These are phyloP conservation scores for Ogataea pignaliae DNA, from an alignment of 805 yeast genomes.

Conservation along the genomic window DNA sequence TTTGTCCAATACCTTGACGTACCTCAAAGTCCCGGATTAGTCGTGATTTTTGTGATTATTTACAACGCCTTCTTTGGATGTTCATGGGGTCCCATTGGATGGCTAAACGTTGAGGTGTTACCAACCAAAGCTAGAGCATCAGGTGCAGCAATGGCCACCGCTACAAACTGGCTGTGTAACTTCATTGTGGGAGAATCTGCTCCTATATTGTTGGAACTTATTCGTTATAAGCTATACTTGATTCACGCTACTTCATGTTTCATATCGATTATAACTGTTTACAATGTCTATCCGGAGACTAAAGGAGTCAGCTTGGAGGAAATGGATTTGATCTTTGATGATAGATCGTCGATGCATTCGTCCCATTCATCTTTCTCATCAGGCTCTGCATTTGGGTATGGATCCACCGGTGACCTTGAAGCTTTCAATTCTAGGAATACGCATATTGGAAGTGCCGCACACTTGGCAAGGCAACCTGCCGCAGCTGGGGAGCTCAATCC, in stretches of 20 bases:
- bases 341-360: conserved; percentile 32
- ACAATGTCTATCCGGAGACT: conserved; percentile 79
- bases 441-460: conserved; percentile 12
- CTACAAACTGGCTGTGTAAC: conserved; percentile 90
- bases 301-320: conserved; percentile 86
- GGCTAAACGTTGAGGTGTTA: conserved; percentile 81
- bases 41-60: conserved; percentile 70
- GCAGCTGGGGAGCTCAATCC: conserved; percentile 8
- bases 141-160: conserved; percentile 87
- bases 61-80: conserved; percentile 84
- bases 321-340: conserved; percentile 88
- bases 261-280: conserved; percentile 68
- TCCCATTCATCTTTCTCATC: conserved; percentile 11
- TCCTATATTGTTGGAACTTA: conserved; percentile 72
- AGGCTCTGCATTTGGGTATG: conserved; percentile 9
- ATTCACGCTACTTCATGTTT: conserved; percentile 78
- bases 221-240: conserved; percentile 76
- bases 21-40: conserved; percentile 57
- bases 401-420: conserved; percentile 16
- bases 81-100: conserved; percentile 93
- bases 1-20: conserved; percentile 47
- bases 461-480: conserved; percentile 24
- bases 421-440: conserved; percentile 13
- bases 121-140: conserved; percentile 83
- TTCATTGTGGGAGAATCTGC: conserved; percentile 90